Conservation (phyloP, 148 eudicot genomes). For the Rhododendron kiyosumense region DNA sequence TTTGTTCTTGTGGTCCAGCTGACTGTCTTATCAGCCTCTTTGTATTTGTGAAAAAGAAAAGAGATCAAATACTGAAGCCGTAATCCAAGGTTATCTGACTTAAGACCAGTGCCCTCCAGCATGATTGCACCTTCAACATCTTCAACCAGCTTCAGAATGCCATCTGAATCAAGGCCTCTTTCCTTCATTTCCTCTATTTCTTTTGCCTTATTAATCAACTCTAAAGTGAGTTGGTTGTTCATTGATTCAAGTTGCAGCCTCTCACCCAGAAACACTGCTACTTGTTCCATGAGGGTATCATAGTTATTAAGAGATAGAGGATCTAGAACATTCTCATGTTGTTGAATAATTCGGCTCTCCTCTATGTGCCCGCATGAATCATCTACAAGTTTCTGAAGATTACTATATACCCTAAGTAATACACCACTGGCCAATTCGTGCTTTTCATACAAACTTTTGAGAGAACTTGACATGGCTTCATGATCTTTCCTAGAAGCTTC, state of each 20-base stretch:
- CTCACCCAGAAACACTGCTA: slow-evolving; percentile 43
- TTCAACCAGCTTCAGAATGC: slow-evolving; percentile 50
- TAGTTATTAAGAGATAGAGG: slow-evolving; percentile 38
- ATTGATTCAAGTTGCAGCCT: slow-evolving; percentile 49
- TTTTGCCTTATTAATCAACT: slow-evolving; percentile 46
- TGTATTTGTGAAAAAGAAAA: slow-evolving; percentile 54
- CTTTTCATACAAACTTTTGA: slow-evolving; percentile 30
- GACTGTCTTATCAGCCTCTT: slow-evolving; percentile 46
- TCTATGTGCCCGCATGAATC: slow-evolving; percentile 23
- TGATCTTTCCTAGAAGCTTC: slow-evolving; percentile 45
- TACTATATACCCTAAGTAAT: slow-evolving; percentile 44
- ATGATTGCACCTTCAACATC: slow-evolving; percentile 44
- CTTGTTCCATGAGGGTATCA: slow-evolving; percentile 46
- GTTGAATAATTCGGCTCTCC: slow-evolving; percentile 23
- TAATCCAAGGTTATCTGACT: slow-evolving; percentile 35
- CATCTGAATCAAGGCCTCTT: slow-evolving; percentile 38
- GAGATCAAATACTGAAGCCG: slow-evolving; percentile 45
- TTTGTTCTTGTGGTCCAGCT: slow-evolving; percentile 25
- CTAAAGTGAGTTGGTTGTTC: slow-evolving; percentile 40
- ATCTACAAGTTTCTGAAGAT: slow-evolving; percentile 42
- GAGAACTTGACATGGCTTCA: slow-evolving; percentile 29
- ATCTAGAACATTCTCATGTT: slow-evolving; percentile 28
- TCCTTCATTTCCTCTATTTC: slow-evolving; percentile 51
- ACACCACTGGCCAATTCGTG: slow-evolving; percentile 35
- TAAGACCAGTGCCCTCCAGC: slow-evolving; percentile 31